Conservation (phyloP, 2,329 filamentous ascomycete genomes). For the Trichothecium roseum region DNA sequence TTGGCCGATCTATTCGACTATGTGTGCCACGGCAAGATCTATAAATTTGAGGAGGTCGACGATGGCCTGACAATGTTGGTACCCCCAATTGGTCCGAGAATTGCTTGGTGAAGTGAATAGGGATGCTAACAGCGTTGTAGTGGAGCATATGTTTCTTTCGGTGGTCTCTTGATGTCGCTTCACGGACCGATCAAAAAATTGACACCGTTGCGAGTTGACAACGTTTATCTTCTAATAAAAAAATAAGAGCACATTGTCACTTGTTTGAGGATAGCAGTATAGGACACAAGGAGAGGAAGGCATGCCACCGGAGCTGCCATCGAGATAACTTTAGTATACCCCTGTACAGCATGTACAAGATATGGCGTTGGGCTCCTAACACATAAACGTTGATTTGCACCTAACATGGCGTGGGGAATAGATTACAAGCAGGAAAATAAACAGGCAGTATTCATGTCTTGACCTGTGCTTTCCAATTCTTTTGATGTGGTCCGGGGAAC, state of each 20-base stretch:
- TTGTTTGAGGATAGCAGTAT: neutral
- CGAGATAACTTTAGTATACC: no score
- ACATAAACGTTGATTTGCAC: no score
- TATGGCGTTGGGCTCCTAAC: no score
- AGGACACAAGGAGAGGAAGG: no score
- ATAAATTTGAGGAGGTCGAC: constrained; percentile 72
- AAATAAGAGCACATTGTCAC: constrained; percentile 44
- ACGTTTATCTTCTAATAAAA: constrained; percentile 89
- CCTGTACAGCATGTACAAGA: no score
- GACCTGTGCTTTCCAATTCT: constrained; percentile 14
- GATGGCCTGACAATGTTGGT: constrained; percentile 73
- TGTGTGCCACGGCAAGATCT: constrained; percentile 81
- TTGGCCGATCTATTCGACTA: constrained; percentile 78
- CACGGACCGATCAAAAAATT: constrained; percentile 95
- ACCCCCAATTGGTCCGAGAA: neutral
- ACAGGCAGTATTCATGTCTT: no score
- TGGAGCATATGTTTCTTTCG: constrained; percentile 92
- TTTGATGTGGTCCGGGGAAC: constrained; percentile 60
- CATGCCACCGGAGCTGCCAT: no score
- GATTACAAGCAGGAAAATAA: no score
- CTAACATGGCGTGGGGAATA: no score
- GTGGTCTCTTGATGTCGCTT: constrained; percentile 79
- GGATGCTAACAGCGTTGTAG: constrained; percentile 52
- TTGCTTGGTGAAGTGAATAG: neutral
- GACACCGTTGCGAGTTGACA: constrained; percentile 81